Conservation (phyloP, 306 rosid genomes). For the Dryas octopetala region DNA sequence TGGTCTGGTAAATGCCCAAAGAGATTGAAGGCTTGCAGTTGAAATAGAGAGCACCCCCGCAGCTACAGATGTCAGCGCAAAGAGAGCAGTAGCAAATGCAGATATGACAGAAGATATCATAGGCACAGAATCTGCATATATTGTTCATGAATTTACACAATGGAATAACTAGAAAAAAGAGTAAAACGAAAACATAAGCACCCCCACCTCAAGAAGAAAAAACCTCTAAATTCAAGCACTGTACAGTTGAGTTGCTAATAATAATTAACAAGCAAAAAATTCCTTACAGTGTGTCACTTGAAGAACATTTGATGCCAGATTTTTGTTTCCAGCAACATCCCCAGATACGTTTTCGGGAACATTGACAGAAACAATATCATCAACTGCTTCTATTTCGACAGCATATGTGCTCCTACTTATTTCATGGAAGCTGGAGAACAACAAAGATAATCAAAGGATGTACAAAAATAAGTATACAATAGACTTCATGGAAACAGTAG, state of each 20-base stretch:
- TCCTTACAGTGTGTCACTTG: conserved; percentile 89
- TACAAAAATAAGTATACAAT: conserved; percentile 3
- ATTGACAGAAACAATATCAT: conserved; percentile 45
- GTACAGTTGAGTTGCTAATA: background rate
- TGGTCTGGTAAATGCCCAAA: conserved; percentile 45
- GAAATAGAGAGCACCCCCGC: conserved; percentile 79
- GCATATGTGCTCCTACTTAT: conserved; percentile 50
- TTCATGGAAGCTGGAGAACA: conserved; percentile 54
- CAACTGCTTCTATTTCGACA: conserved; percentile 56
- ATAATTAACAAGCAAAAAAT: conserved; percentile 10
- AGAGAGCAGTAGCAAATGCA: conserved; percentile 59
- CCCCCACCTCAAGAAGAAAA: background rate
- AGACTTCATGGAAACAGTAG: background rate
- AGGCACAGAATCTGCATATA: conserved; percentile 67
- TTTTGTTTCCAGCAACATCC: conserved; percentile 85
- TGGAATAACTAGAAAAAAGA: background rate
- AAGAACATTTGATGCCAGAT: conserved; percentile 84
- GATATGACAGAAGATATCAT: conserved; percentile 52
- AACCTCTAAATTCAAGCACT: background rate
- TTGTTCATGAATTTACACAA: background rate
- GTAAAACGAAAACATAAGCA: background rate
- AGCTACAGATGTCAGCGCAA: conserved; percentile 56
- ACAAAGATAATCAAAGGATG: conserved; percentile 24
- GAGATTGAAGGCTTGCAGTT: conserved; percentile 75
- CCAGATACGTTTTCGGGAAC: conserved; percentile 72